These are phyloP conservation scores for Allium cepa DNA, from an alignment of 106 monocot species.

Conservation along the genomic window DNA sequence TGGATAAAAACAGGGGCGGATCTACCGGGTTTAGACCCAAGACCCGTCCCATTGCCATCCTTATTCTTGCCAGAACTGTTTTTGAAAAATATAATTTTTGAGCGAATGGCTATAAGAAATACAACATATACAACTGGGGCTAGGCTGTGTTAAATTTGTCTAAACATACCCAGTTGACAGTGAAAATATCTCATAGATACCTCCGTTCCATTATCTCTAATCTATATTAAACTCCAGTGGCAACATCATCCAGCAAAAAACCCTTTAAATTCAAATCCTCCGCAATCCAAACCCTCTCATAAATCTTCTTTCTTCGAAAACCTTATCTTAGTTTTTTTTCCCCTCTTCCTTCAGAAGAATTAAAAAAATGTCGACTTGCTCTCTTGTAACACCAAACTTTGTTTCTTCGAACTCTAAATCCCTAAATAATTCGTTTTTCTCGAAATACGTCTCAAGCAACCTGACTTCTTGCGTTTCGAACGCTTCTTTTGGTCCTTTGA, in stretches of 20 bases:
- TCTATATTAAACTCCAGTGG: neutral
- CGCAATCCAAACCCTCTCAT: neutral
- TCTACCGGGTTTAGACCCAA: too few species aligned
- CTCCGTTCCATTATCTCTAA: neutral
- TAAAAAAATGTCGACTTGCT: neutral
- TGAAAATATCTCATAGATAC: too few species aligned
- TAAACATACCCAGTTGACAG: too few species aligned
- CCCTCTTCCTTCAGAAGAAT: neutral
- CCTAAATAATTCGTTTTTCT: neutral
- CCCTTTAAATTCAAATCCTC: neutral
- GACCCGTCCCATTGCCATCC: too few species aligned
- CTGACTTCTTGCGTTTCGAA: neutral
- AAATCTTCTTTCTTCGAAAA: neutral
- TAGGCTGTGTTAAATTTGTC: too few species aligned
- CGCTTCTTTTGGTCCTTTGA: slow-evolving; percentile 3
- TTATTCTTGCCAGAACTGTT: too few species aligned
- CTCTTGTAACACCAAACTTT: neutral
- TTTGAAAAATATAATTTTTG: too few species aligned
- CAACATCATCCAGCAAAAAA: too few species aligned
- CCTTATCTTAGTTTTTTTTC: neutral
- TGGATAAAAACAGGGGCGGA: too few species aligned
- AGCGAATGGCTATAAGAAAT: too few species aligned
- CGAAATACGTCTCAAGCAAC: slow-evolving; percentile 10
- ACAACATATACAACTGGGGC: too few species aligned
- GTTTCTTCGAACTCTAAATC: neutral